Conservation (phyloP, 2,329 filamentous ascomycete genomes). For the Orbilia javanica region DNA sequence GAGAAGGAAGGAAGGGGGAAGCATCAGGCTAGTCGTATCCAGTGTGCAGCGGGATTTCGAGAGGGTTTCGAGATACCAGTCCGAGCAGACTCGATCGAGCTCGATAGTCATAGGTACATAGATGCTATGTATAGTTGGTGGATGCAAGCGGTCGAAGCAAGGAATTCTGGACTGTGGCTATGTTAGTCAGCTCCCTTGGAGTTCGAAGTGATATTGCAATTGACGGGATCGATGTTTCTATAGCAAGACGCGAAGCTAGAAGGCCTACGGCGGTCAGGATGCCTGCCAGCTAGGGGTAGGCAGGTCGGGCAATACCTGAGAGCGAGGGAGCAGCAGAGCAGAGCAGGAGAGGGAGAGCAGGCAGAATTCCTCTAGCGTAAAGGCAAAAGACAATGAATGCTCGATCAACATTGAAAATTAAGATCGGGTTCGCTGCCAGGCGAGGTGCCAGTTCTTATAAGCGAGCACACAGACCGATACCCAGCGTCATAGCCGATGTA, state of each 20-base stretch:
- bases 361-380: not conserved
- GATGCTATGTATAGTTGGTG: slow-evolving; percentile 4
- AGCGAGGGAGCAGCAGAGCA: no score
- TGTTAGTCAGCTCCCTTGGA: slow-evolving; percentile 8
- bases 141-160: slow-evolving; percentile 39
- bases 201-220: not conserved
- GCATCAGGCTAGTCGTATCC: not conserved
- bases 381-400: slow-evolving; percentile 3
- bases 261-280: no score
- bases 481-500: slow-evolving; percentile 15
- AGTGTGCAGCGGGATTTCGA: slow-evolving; percentile 43
- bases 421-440: slow-evolving; percentile 6
- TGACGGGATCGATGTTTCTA: not conserved
- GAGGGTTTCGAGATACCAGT: slow-evolving; percentile 26
- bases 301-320: no score
- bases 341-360: not conserved
- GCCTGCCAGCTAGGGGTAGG: no score
- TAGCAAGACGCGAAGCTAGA: no score
- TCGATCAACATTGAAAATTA: slow-evolving; percentile 17
- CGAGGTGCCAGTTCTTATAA: slow-evolving; percentile 8
- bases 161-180: not conserved
- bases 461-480: slow-evolving; percentile 10
- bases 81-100: not conserved
- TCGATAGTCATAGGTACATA: not conserved
- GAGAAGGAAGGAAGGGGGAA: not conserved